Base-by-base conservation (phyloP, 2,329 filamentous ascomycete species). In the Sarocladiaceae sp. region DNA sequence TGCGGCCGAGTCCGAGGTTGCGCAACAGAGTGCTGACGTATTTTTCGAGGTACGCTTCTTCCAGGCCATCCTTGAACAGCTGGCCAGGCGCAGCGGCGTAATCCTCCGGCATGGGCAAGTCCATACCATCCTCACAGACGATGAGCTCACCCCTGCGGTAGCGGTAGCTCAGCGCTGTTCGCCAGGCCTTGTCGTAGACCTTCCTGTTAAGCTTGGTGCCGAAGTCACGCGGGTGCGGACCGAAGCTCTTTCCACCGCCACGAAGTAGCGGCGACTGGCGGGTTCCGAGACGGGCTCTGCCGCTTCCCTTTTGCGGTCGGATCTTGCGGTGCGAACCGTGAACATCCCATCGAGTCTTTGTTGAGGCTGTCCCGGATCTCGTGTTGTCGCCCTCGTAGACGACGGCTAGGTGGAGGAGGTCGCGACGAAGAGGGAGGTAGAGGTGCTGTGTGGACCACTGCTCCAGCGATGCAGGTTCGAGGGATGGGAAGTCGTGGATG, bases 151-250 rank as follows among this genome's bases (percentile, higher is more conserved):
- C 93, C 53, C 82, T 80, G 52, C 83, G 76, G 67, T 93, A 97
- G 48, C 93, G 82, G 70, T 95, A 95, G 58, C 85, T 93, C 52
- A 98, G 75, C 10, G 93, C 93, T 33, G 86, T 97, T 60, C 93
- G 81, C 88, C 88, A 97, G 9, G 93, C 93, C 55, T 94, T 75
- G 66, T 97, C 90, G 69, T 98, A 98, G 39, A 95, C 80, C 70
- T 97, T 97, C 60, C 77, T 76, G 55, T 85, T 89, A 45, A 98
- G 73, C 13, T 77, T 76, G 18, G 90, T 94, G 48, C 80, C 79
- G 60, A 98, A 98, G 68, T 97, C 88, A 61, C 93, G 78, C 20
- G 90, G 90, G 55, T 90, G 83, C 21, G 93, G 93, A n/a, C 93
- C 93, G 58, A 89, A 88, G 1, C 82, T 73, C 55, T 94, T 91